A percentile compares a stretch with the other conserved stretches of the same genome.
Conservation (phyloP, 805 yeast species). For the Sugiyamaella lignohabitans region DNA sequence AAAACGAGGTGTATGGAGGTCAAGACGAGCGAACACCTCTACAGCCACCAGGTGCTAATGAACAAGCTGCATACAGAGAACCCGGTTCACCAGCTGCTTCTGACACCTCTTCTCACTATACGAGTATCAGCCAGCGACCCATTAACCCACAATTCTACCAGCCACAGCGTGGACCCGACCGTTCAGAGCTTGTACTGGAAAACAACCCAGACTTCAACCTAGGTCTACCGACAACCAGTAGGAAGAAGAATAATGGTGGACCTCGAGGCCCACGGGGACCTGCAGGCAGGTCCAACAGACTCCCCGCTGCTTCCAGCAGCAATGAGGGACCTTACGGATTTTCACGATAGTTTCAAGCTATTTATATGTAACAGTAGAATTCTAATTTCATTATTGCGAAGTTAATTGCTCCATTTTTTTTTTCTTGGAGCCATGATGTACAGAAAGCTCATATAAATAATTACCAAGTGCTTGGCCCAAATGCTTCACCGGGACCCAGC, state of each 20-base stretch:
- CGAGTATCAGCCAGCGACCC: constrained; percentile 20
- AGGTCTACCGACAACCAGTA: constrained; percentile 3
- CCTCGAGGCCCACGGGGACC: constrained; percentile 4
- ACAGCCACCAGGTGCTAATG: not conserved
- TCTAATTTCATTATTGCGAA: too few species aligned
- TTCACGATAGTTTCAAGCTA: constrained; percentile 2
- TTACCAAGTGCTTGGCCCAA: constrained; percentile 46
- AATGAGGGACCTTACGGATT: constrained; percentile 8
- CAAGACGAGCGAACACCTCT: too few species aligned
- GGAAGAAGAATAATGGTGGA: constrained; percentile 5
- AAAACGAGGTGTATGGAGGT: too few species aligned
- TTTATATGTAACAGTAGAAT: constrained; percentile 1
- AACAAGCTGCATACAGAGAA: not conserved
- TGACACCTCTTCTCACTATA: constrained; percentile 19
- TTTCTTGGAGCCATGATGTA: not conserved
- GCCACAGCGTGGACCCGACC: constrained; percentile 12
- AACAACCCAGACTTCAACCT: constrained; percentile 21
- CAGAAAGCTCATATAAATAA: too few species aligned
- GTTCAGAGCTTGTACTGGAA: constrained; percentile 17
- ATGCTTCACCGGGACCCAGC: constrained; percentile 38
- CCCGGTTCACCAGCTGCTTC: constrained; percentile 17
- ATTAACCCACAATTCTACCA: constrained; percentile 14
- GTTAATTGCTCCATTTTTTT: not conserved
- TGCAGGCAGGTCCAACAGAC: constrained; percentile 1
- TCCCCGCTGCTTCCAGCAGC: constrained; percentile 6